Percentiles rank a stretch among this genome's conserved stretches.
Conservation (phyloP, 257 asterid species). For the Handroanthus guayacan region DNA sequence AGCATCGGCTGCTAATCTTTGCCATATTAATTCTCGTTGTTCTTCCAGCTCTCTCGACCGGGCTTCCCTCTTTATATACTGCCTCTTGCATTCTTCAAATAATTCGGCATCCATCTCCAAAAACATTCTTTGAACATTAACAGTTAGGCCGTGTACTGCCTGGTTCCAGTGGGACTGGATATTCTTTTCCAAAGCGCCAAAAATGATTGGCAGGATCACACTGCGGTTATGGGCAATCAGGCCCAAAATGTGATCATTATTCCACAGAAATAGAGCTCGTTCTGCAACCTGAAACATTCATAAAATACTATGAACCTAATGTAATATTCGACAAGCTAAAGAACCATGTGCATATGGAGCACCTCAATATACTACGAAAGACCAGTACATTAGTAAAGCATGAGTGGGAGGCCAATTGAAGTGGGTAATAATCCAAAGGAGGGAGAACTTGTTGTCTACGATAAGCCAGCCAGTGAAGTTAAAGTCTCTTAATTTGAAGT, state of each 20-base stretch:
- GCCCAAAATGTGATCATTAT: slow-evolving; percentile 65
- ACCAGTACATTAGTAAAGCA: background rate
- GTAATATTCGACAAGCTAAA: background rate
- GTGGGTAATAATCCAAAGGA: background rate
- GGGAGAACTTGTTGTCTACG: background rate
- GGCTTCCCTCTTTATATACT: slow-evolving; percentile 61
- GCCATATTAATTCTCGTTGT: slow-evolving; percentile 72
- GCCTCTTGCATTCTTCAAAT: slow-evolving; percentile 73
- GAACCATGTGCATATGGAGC: background rate
- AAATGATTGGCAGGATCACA: slow-evolving; percentile 72
- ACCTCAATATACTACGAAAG: background rate
- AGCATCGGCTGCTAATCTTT: slow-evolving; percentile 67
- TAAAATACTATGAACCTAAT: too few species aligned
- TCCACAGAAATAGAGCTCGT: slow-evolving; percentile 82
- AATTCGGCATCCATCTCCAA: slow-evolving; percentile 74
- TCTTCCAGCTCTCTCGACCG: slow-evolving; percentile 52
- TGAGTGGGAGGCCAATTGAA: background rate
- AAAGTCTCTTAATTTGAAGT: background rate
- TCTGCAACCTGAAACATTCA: slow-evolving; percentile 74
- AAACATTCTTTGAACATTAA: slow-evolving; percentile 73
- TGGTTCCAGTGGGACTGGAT: slow-evolving; percentile 83
- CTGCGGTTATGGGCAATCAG: slow-evolving; percentile 74
- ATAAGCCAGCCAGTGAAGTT: background rate
- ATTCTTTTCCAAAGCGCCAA: slow-evolving; percentile 75
- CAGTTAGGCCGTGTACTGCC: slow-evolving; percentile 69